Percentiles rank a stretch among this genome's conserved stretches.
Conservation (phyloP, 2,329 filamentous ascomycete genomes). For the Alternaria atra region DNA sequence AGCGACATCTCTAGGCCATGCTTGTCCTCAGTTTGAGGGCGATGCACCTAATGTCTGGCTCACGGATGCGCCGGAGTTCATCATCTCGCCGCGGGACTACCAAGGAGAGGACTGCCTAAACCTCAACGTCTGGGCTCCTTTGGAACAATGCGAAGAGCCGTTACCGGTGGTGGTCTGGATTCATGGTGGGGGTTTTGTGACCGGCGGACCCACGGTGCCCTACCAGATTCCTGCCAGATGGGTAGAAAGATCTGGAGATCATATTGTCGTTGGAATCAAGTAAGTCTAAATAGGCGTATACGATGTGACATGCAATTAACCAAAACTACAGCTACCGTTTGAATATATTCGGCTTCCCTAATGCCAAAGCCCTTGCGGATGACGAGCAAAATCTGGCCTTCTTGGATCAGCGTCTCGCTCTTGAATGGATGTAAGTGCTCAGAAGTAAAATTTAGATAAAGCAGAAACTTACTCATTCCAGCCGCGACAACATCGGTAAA, state of each 20-base stretch:
- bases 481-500: constrained; percentile 50
- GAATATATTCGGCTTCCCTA: constrained; percentile 53
- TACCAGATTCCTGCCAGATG: constrained; percentile 44
- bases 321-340: constrained; percentile 42
- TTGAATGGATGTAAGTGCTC: constrained; percentile 47
- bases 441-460: not conserved
- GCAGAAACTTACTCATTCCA: constrained; percentile 14
- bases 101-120: constrained; percentile 58
- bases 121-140: constrained; percentile 58
- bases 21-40: constrained; percentile 39
- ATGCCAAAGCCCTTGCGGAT: constrained; percentile 40
- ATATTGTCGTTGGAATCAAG: constrained; percentile 48
- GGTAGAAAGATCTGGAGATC: constrained; percentile 48
- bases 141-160: constrained; percentile 9
- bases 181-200: constrained; percentile 58
- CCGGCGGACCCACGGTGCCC: constrained; percentile 56
- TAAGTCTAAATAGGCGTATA: constrained; percentile 41
- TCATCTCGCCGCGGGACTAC: constrained; percentile 26
- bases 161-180: constrained; percentile 59
- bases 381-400: constrained; percentile 51
- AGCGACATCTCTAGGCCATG: constrained; percentile 37
- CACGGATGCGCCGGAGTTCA: constrained; percentile 37
- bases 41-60: constrained; percentile 31
- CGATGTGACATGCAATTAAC: not conserved
- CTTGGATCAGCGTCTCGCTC: constrained; percentile 50